Percentiles rank a stretch among this genome's conserved stretches.
These are phyloP conservation scores for Aspergillus hortae DNA, from an alignment of 2,329 filamentous ascomycete species.

Conservation along the genomic window DNA sequence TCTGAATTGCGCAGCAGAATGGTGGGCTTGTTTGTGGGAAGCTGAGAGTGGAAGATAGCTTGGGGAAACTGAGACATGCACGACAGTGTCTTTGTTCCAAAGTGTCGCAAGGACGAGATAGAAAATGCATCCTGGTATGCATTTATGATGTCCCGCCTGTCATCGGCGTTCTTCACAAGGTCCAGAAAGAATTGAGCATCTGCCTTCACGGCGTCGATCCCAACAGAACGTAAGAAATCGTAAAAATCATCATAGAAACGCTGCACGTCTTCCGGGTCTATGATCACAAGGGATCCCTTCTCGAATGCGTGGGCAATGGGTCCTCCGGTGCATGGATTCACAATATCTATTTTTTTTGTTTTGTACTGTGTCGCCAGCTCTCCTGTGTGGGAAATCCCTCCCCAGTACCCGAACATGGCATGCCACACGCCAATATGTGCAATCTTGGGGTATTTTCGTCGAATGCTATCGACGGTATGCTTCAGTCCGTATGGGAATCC, in stretches of 20 bases:
- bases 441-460: conserved; percentile 66
- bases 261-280: conserved; percentile 69
- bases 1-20: conserved; percentile 81
- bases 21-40: conserved; percentile 70
- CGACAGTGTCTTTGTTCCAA: conserved; percentile 74
- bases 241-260: conserved; percentile 92
- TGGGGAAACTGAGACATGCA: conserved; percentile 94
- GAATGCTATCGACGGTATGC: conserved; percentile 65
- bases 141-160: conserved; percentile 67
- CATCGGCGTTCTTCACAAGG: conserved; percentile 63
- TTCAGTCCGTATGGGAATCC: conserved; percentile 80
- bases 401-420: conserved; percentile 85
- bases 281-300: conserved; percentile 61
- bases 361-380: conserved; percentile 75
- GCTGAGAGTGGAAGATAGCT: conserved; percentile 77
- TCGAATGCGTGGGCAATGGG: conserved; percentile 22
- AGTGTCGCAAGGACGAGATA: conserved; percentile 71
- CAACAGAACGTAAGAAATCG: conserved; percentile 66
- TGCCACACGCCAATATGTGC: conserved; percentile 93
- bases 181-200: conserved; percentile 91
- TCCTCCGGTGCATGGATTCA: conserved; percentile 52
- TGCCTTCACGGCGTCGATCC: conserved; percentile 85
- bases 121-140: conserved; percentile 86
- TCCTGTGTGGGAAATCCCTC: conserved; percentile 72
- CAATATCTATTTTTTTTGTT: conserved; percentile 59